These are phyloP conservation scores for Cordyceps cicadae DNA, from an alignment of 2,329 filamentous ascomycete genomes.

Conservation along the genomic window DNA sequence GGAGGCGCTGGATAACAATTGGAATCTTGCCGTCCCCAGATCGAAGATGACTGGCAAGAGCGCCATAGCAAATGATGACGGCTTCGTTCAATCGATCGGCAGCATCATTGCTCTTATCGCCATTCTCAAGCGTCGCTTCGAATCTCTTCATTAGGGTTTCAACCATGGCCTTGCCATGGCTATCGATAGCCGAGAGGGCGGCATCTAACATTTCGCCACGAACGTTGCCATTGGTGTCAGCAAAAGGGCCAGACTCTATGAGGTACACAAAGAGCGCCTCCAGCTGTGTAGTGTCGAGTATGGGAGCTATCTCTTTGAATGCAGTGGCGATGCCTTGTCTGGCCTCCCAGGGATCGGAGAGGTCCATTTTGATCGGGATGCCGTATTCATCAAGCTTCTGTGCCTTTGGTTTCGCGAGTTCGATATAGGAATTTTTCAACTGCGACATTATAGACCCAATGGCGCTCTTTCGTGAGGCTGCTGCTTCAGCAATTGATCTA, in stretches of 20 bases:
- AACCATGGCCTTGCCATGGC: slow-evolving; percentile 72
- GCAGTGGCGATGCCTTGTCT: slow-evolving; percentile 83
- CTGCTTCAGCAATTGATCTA: slow-evolving; percentile 67
- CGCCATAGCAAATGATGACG: slow-evolving; percentile 94
- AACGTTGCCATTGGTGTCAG: slow-evolving; percentile 69
- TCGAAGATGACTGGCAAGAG: slow-evolving; percentile 78
- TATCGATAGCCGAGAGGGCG: slow-evolving; percentile 69
- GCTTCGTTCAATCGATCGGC: slow-evolving; percentile 92
- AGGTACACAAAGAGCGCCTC: slow-evolving; percentile 77
- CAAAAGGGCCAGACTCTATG: slow-evolving; percentile 78
- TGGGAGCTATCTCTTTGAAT: slow-evolving; percentile 70
- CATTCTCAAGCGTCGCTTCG: slow-evolving; percentile 76
- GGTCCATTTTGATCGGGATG: slow-evolving; percentile 83
- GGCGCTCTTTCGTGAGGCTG: slow-evolving; percentile 50
- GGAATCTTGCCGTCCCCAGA: slow-evolving; percentile 81
- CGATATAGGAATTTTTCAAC: slow-evolving; percentile 63
- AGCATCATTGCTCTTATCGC: slow-evolving; percentile 71
- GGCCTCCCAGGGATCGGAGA: slow-evolving; percentile 83
- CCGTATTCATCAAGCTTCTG: slow-evolving; percentile 87
- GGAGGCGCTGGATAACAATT: slow-evolving; percentile 75
- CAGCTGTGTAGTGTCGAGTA: slow-evolving; percentile 61
- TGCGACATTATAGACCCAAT: slow-evolving; percentile 55
- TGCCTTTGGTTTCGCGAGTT: slow-evolving; percentile 72
- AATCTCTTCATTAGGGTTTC: slow-evolving; percentile 90
- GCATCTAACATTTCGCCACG: slow-evolving; percentile 88